These are phyloP conservation scores for Quercus tomentella DNA, from an alignment of 331 rosid genomes.

Conservation along the genomic window DNA sequence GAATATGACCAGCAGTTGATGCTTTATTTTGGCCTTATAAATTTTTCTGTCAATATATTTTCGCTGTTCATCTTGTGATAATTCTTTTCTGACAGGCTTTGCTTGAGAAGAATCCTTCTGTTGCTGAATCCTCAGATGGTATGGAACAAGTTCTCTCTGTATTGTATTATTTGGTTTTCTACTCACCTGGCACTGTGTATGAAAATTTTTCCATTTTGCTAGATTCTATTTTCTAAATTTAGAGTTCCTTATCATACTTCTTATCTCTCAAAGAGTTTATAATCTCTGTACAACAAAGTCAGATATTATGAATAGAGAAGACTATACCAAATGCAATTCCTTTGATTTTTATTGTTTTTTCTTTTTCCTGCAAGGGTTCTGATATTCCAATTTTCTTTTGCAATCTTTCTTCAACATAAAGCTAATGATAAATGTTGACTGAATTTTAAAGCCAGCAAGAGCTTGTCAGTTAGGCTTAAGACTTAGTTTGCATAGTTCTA, in stretches of 20 bases:
- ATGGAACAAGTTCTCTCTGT: background rate
- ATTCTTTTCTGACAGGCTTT: conserved; percentile 54
- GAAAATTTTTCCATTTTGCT: background rate
- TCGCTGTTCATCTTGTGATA: background rate
- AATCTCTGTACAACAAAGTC: background rate
- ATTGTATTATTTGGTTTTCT: background rate
- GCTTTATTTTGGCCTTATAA: background rate
- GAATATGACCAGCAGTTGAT: background rate
- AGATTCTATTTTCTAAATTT: background rate
- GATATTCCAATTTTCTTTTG: background rate
- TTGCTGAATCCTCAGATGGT: conserved; percentile 54
- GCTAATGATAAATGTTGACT: background rate
- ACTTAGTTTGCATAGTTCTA: background rate
- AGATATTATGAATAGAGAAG: background rate
- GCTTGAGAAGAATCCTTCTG: conserved; percentile 59
- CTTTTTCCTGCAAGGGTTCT: background rate
- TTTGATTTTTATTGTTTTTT: background rate
- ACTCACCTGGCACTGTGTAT: background rate
- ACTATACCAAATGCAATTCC: background rate
- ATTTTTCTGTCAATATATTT: background rate
- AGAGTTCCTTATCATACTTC: background rate
- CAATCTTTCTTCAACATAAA: background rate
- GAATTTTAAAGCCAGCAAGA: background rate
- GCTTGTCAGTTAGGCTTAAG: background rate
- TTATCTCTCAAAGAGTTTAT: background rate